Percentiles rank a stretch among this genome's conserved stretches.
These are phyloP conservation scores for Lotus japonicus DNA, from an alignment of 306 rosid genomes.

Conservation along the genomic window DNA sequence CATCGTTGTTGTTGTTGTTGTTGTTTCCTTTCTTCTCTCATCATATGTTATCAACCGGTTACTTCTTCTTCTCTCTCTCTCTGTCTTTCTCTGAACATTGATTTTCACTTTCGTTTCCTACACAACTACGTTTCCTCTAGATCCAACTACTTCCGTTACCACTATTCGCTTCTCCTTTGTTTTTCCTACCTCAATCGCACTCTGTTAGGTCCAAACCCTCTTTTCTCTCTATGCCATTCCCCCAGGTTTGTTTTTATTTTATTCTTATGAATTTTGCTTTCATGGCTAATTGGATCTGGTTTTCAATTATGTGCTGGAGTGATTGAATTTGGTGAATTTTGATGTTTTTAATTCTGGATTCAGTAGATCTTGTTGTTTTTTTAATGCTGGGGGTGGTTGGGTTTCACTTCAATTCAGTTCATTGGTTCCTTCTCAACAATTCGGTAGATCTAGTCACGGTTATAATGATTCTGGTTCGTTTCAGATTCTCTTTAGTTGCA, in stretches of 20 bases:
- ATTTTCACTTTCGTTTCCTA: slow-evolving; percentile 11
- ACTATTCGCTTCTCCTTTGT: background rate
- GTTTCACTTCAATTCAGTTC: background rate
- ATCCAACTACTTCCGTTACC: slow-evolving; percentile 22
- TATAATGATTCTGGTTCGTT: background rate
- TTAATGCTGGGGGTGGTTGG: background rate
- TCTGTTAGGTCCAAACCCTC: background rate
- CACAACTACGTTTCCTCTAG: slow-evolving; percentile 23
- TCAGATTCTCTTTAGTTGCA: background rate
- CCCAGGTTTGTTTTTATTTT: slow-evolving; percentile 1
- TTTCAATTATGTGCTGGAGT: background rate
- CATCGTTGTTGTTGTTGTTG: background rate
- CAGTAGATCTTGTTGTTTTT: slow-evolving; percentile 17
- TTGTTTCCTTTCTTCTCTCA: background rate
- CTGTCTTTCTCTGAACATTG: background rate
- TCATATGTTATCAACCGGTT: slow-evolving; percentile 26
- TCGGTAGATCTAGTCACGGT: slow-evolving; percentile 14
- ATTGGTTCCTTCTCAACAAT: background rate
- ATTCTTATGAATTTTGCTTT: background rate
- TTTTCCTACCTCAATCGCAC: background rate
- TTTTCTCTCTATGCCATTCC: slow-evolving; percentile 42
- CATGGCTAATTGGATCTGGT: slow-evolving; percentile 22
- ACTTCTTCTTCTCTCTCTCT: background rate
- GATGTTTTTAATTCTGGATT: background rate
- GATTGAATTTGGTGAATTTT: background rate